phyloP scores from a whole-genome alignment of 2,329 filamentous ascomycete species.

The Monilinia laxa region DNA sequence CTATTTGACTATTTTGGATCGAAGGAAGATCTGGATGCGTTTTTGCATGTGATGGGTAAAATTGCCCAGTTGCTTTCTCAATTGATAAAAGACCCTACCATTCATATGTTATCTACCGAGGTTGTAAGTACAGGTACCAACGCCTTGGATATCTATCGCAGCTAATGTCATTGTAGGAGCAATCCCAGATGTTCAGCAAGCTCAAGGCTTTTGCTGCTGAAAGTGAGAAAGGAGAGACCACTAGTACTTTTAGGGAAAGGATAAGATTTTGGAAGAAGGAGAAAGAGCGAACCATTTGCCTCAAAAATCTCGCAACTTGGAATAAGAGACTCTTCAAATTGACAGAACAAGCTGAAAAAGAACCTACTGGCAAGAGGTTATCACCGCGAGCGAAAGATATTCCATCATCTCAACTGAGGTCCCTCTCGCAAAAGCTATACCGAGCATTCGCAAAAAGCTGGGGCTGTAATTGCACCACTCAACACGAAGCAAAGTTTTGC shows the following conservation, averaged over 20 bases:
- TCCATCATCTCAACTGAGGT: not conserved
- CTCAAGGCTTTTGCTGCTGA: not conserved
- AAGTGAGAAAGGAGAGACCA: not conserved
- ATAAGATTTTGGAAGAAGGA: constrained; percentile 19
- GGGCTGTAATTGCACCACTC: constrained; percentile 1
- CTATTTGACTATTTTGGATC: constrained; percentile 7
- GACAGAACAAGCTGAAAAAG: constrained; percentile 7
- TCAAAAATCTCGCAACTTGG: constrained; percentile 8
- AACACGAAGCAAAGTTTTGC: constrained; percentile 14
- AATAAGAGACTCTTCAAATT: constrained; percentile 11
- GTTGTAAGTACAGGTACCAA: not conserved
- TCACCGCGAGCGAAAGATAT: not conserved
- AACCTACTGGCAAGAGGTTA: not conserved
- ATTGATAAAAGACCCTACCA: constrained; percentile 10
- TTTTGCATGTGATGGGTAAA: constrained; percentile 13
- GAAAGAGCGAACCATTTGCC: not conserved
- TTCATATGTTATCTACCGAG: not conserved
- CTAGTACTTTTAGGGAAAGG: constrained; percentile 5
- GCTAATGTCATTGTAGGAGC: not conserved
- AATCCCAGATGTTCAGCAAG: constrained; percentile 6
- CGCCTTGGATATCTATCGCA: not conserved
- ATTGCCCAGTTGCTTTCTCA: constrained; percentile 13
- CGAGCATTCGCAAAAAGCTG: constrained; percentile 2
- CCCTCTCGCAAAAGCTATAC: constrained; percentile 10
- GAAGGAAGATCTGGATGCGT: not conserved